These are phyloP conservation scores for Withania somnifera DNA, from an alignment of 305 asterid species.

Conservation along the genomic window DNA sequence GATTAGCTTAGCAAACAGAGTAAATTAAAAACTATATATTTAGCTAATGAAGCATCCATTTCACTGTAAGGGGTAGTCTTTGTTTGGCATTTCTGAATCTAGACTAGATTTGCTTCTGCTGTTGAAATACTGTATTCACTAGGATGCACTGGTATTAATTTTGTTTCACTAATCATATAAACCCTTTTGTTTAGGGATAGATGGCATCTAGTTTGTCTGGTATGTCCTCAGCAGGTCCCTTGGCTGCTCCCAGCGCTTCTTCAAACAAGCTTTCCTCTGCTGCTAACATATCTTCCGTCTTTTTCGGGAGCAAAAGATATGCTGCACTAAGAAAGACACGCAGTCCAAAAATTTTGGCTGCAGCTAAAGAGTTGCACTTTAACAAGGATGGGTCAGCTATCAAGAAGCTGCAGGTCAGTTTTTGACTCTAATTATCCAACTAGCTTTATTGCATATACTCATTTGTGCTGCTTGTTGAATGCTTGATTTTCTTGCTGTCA, in stretches of 20 bases:
- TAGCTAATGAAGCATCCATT: not conserved
- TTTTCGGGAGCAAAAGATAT: conserved; percentile 44
- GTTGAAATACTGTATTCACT: not conserved
- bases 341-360: conserved; percentile 48
- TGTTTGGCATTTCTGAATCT: not conserved
- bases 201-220: conserved; percentile 79
- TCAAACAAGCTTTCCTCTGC: conserved; percentile 61
- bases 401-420: conserved; percentile 63
- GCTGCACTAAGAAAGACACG: conserved; percentile 27
- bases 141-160: not conserved
- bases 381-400: conserved; percentile 96
- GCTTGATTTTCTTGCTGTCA: not conserved
- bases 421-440: not conserved
- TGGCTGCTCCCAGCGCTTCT: conserved; percentile 59
- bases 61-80: not conserved
- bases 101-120: not conserved
- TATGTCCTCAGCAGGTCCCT: conserved; percentile 57
- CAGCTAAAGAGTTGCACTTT: conserved; percentile 73
- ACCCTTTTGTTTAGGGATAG: conserved; percentile 15
- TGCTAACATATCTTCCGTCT: conserved; percentile 46
- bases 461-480: not conserved
- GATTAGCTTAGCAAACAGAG: not conserved
- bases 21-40: not conserved
- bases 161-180: not conserved
- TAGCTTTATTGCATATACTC: not conserved